Percentiles rank a stretch among this genome's conserved stretches.
Evolutionary conservation across 2,329 filamentous ascomycete species (phyloP).

Genomic region (Colletotrichum sp.): DNA sequence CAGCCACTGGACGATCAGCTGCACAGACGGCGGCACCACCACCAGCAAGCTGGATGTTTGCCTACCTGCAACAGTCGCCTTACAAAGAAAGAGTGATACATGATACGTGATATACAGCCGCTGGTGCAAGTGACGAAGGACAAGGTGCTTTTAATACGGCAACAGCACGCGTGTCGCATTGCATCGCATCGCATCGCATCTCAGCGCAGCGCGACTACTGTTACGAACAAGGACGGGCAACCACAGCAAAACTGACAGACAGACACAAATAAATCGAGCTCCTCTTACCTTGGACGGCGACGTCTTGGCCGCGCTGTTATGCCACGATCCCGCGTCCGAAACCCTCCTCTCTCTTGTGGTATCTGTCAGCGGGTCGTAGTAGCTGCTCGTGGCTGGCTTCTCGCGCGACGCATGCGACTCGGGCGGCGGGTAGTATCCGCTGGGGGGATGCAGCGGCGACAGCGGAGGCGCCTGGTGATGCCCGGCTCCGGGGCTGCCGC

Average conservation of each 20-base stretch:
- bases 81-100: neutral
- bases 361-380: conserved; percentile 61
- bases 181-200: neutral
- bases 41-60: neutral
- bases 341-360: conserved; percentile 50
- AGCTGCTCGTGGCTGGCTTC: conserved; percentile 47
- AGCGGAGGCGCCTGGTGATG: conserved; percentile 30
- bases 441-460: conserved; percentile 49
- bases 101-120: neutral
- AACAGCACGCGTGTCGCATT: neutral
- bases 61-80: neutral
- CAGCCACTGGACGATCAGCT: conserved; percentile 1
- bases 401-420: conserved; percentile 39
- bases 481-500: conserved; percentile 24
- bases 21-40: neutral
- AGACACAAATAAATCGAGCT: conserved; percentile 13
- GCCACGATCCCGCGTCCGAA: conserved; percentile 50
- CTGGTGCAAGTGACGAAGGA: neutral
- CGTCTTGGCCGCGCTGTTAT: conserved; percentile 44
- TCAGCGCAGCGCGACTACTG: neutral
- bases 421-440: conserved; percentile 43
- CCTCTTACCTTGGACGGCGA: conserved; percentile 53
- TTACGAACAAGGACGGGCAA: neutral
- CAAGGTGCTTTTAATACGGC: neutral
- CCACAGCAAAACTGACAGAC: neutral